phyloP scores from a whole-genome alignment of 345 rosid genomes.

The Citrus hindsii region DNA sequence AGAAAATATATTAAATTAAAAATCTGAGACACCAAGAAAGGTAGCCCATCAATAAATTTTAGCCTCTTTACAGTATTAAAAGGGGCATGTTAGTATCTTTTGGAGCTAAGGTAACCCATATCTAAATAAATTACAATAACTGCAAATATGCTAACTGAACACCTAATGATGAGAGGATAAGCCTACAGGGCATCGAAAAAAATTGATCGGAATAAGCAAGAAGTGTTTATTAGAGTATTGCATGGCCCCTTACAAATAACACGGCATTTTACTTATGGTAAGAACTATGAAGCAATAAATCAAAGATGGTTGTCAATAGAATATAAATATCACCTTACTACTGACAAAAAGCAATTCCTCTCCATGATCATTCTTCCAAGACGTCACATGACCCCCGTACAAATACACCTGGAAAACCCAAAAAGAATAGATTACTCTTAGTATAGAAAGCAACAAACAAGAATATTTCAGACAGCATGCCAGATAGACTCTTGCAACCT shows the following conservation, averaged over 20 bases:
- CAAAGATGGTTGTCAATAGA: background rate
- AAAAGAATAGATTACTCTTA: background rate
- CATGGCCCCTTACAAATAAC: conserved; percentile 16
- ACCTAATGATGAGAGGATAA: background rate
- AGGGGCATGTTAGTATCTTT: background rate
- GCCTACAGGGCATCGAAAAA: background rate
- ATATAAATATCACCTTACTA: conserved; percentile 49
- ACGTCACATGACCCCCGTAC: conserved; percentile 88
- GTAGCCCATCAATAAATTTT: background rate
- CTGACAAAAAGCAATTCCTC: conserved; percentile 83
- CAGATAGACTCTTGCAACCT: background rate
- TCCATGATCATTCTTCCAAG: conserved; percentile 90
- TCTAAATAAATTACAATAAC: background rate
- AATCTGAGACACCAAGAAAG: background rate
- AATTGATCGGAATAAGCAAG: background rate
- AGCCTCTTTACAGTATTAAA: background rate
- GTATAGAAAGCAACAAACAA: background rate
- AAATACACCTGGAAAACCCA: conserved; percentile 60
- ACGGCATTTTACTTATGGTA: conserved; percentile 2
- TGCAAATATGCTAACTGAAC: background rate
- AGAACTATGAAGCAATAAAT: background rate
- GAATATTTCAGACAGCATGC: background rate
- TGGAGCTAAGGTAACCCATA: background rate
- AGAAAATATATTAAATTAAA: background rate
- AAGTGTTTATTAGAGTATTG: background rate